A percentile compares a stretch with the other conserved stretches of the same genome.
Conservation (phyloP, 305 asterid species). For the Fraxinus angustifolia region DNA sequence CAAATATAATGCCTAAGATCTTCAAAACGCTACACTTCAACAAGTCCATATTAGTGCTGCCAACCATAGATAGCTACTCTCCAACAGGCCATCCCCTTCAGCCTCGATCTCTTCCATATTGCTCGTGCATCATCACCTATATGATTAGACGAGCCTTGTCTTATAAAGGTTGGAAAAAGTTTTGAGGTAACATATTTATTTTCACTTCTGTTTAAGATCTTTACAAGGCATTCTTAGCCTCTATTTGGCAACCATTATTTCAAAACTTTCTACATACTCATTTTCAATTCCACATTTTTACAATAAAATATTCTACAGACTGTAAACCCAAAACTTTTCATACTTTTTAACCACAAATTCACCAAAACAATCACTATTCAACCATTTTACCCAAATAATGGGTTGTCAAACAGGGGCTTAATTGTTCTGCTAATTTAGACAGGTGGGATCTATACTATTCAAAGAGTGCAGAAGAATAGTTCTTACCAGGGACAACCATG, state of each 20-base stretch:
- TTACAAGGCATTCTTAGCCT: neutral
- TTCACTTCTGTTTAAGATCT: neutral
- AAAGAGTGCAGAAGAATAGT: neutral
- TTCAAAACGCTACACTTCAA: neutral
- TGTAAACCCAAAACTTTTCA: no score
- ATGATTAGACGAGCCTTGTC: neutral
- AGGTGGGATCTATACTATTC: neutral
- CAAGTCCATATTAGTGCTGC: neutral
- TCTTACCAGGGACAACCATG: slow-evolving; percentile 17
- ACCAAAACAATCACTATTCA: no score
- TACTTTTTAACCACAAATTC: no score
- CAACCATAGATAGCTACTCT: neutral
- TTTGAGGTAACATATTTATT: neutral
- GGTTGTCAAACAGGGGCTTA: neutral
- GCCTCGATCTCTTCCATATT: neutral
- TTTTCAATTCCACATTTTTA: no score
- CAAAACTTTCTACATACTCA: no score
- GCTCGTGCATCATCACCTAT: neutral
- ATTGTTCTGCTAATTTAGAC: neutral
- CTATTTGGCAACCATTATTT: no score
- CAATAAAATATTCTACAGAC: no score
- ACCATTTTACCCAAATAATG: no score
- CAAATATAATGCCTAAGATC: slow-evolving; percentile 25
- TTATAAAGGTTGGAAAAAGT: neutral
- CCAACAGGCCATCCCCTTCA: neutral